Base-by-base conservation (phyloP, 2,329 filamentous ascomycete genomes). In the Apiospora sp. region DNA sequence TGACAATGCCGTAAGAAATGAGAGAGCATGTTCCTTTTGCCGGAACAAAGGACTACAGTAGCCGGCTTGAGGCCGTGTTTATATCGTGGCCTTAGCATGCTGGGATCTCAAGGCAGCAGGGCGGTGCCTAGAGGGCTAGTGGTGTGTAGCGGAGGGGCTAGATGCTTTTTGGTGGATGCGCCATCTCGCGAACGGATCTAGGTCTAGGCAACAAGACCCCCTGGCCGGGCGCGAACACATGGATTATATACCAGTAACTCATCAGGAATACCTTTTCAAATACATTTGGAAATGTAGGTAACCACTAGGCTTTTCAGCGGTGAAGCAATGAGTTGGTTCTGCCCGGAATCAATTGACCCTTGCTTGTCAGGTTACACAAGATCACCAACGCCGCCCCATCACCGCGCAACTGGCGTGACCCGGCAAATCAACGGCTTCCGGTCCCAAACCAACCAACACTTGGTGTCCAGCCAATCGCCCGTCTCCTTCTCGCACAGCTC, bases 381-480 rank as follows among this genome's bases (percentile, higher is more conserved):
- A 30, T 30, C 27, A 30, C 27, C 27, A 30, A 30, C 27, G 2
- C 27, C 2, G 27, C 37, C 37, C 37, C 12, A 51, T 51, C n/a
- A 51, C n/a, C 49, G 49, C 8, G n/a, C 12, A 3, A 51, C 68
- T 2, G 68, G 48, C 13, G 14, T 43, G 14, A 70, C 46, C 48
- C 69, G 34, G n/a, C 69, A 70, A 7, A 70, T n/a, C 27, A 70
- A 24, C 6, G 44, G 44, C 27, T 44, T 19, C 46, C 70, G 72
- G 14, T 74, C 44, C 73, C 73, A 74, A 4, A 73, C 46, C 10
- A 58, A 37, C 37, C 30, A 74, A 1, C 49, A 48, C 67, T 69
- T 72, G 49, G 74, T 71, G 34, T 74, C 72, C 24, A 44, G 12
- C 74, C 74, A 75, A 19, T 71, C 41, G 7, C 49, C 22, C 37